Conservation (phyloP, 164 flowering plant species). For the Aristolochia contorta region DNA sequence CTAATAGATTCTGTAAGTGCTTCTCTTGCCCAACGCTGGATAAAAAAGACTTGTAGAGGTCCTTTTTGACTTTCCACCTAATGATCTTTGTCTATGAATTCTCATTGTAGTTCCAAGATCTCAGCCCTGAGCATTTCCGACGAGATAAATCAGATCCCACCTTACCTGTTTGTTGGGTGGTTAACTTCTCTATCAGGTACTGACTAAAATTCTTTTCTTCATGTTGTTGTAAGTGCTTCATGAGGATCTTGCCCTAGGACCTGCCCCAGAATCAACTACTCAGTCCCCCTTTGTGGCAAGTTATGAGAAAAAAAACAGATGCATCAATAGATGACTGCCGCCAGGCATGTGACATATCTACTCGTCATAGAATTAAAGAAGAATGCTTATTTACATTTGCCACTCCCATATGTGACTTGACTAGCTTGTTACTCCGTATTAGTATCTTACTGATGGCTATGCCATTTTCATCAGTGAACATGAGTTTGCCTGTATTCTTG, state of each 20-base stretch:
- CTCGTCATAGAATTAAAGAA: too few species aligned
- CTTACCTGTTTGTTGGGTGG: conserved; percentile 68
- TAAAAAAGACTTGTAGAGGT: conserved; percentile 1
- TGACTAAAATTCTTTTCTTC: too few species aligned
- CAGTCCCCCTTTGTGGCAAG: too few species aligned
- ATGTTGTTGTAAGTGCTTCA: neutral
- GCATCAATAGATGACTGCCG: too few species aligned
- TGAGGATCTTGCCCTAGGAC: neutral
- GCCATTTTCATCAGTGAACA: too few species aligned
- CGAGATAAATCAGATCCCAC: conserved; percentile 45
- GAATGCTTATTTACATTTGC: too few species aligned
- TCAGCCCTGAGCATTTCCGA: conserved; percentile 24
- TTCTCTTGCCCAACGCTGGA: neutral
- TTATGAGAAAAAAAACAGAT: too few species aligned
- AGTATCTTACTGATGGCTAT: too few species aligned
- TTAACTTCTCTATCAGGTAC: conserved; percentile 51
- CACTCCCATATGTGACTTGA: too few species aligned
- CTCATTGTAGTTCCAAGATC: conserved; percentile 41
- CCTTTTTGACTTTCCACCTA: neutral
- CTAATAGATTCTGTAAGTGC: conserved; percentile 47
- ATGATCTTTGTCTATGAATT: neutral
- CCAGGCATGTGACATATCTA: too few species aligned
- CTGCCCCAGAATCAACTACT: neutral
- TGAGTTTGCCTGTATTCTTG: neutral
- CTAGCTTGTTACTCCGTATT: too few species aligned